Evolutionary conservation across 2,329 filamentous ascomycete species (phyloP), one percentile per base, ranked within the genome.

Genomic region (Thielaviopsis cerberus): DNA sequence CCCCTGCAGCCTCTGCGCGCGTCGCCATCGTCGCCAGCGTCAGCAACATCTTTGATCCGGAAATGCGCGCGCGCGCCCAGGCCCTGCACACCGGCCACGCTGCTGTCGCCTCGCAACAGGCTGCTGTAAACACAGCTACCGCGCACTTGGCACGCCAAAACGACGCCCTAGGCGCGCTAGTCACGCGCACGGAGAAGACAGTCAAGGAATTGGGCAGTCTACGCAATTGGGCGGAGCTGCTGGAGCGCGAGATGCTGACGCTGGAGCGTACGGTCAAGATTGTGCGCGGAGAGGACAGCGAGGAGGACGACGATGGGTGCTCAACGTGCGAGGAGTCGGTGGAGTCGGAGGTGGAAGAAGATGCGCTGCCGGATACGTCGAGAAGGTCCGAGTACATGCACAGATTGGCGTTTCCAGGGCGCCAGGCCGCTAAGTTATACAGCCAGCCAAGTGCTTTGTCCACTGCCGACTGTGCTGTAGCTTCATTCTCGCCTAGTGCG

Each of bases 141-240:
- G 76, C 74, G 1, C 76, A 69, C 1, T 69, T 89, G 67, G 72
- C 76, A 54, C 76, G 76, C 63, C 83, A 88, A 67, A 82, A 77
- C 55, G 80, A 82, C 61, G 78, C 79, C 68, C 76, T 87, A 66
- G 77, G 79, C 63, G 77, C 77, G 63, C 73, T 87, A 64, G 81
- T 81, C 4, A 77, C 78, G 63, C 76, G 75, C 59, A 82, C 82
- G 37, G 77, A 79, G 52, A 76, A 76, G 63, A 76, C 76, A 65
- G 72, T 91, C 60, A 90, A 89, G 71, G 86, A 89, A 74, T 73
- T 89, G 61, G 86, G 86, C 24, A 83, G 89, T 67, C 79, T 91
- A 66, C 86, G 91, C 74, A 90, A 90, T 68, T 92, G 86, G 86
- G 85, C 86, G 23, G 87, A 92, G 76, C 80, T 89, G 70, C 74